These are phyloP conservation scores for Neurospora pannonica DNA, from an alignment of 495 filamentous ascomycete genomes.

Conservation along the genomic window DNA sequence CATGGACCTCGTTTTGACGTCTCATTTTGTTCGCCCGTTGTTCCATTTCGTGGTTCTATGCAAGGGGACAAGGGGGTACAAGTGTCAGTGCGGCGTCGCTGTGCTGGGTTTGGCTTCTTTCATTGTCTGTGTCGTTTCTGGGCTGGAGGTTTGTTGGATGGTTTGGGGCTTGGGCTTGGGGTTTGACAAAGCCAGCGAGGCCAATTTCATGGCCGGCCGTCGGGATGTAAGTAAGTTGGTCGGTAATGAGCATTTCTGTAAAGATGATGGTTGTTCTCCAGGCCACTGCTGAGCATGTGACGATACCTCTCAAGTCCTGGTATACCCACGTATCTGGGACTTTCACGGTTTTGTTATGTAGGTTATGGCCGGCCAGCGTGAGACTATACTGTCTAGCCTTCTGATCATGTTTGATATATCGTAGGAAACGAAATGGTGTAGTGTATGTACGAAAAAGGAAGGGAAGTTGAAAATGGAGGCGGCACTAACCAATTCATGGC, in stretches of 20 bases:
- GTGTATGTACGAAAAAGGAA: background rate
- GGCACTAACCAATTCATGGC: background rate
- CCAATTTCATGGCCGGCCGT: background rate
- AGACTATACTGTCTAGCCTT: background rate
- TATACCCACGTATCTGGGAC: background rate
- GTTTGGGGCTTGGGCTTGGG: background rate
- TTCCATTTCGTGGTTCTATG: background rate
- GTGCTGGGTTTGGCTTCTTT: background rate
- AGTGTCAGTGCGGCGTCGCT: background rate
- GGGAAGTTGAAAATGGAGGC: background rate
- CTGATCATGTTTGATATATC: background rate
- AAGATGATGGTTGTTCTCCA: background rate
- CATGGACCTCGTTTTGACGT: background rate
- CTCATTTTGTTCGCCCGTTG: background rate
- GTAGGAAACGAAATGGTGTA: background rate
- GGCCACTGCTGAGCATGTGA: background rate
- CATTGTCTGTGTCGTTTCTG: too few species aligned
- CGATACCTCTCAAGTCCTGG: background rate
- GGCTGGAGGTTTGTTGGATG: too few species aligned
- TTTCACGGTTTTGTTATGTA: background rate
- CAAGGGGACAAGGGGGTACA: background rate
- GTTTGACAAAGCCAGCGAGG: background rate
- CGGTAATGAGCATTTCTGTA: background rate
- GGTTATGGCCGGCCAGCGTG: background rate
- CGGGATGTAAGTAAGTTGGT: background rate